A percentile compares a stretch with the other conserved stretches of the same genome.
These are phyloP conservation scores for Psilocybe cyanescens DNA, from an alignment of 768 basidiomycete genomes.

Conservation along the genomic window DNA sequence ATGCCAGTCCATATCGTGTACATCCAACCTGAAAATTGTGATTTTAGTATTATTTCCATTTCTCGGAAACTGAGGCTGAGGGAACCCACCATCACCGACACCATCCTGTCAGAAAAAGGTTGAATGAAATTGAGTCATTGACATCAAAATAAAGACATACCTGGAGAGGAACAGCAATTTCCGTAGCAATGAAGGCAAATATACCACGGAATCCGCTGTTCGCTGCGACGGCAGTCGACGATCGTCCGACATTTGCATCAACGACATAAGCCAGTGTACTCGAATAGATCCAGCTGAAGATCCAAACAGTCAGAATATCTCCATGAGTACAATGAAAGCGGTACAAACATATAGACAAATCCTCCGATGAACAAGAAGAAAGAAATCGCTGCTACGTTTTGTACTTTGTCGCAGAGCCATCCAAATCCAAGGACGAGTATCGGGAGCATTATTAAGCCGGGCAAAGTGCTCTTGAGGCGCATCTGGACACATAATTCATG, in stretches of 20 bases:
- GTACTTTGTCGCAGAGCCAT: constrained; percentile 70
- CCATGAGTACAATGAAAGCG: background rate
- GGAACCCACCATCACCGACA: constrained; percentile 69
- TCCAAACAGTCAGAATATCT: background rate
- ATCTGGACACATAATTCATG: constrained; percentile 48
- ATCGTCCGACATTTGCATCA: constrained; percentile 83
- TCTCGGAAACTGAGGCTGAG: background rate
- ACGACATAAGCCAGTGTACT: constrained; percentile 80
- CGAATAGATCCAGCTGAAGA: constrained; percentile 37
- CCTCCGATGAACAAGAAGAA: constrained; percentile 75
- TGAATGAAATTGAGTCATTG: background rate
- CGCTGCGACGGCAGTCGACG: constrained; percentile 72
- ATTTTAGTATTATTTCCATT: background rate
- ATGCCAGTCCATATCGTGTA: constrained; percentile 68
- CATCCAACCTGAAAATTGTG: constrained; percentile 47
- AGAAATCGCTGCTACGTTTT: constrained; percentile 70
- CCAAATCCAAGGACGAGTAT: constrained; percentile 68
- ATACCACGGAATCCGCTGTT: constrained; percentile 80
- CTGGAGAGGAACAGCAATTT: constrained; percentile 77
- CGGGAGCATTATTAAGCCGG: constrained; percentile 63
- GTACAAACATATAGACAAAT: constrained; percentile 71
- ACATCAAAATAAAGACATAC: constrained; percentile 31
- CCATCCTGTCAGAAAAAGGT: constrained; percentile 42
- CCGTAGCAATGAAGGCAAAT: constrained; percentile 68
- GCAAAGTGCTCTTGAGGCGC: constrained; percentile 66